Percentiles rank a stretch among this genome's conserved stretches.
Conservation (phyloP, 1,284 basidiomycete species). For the Megacollybia platyphylla region DNA sequence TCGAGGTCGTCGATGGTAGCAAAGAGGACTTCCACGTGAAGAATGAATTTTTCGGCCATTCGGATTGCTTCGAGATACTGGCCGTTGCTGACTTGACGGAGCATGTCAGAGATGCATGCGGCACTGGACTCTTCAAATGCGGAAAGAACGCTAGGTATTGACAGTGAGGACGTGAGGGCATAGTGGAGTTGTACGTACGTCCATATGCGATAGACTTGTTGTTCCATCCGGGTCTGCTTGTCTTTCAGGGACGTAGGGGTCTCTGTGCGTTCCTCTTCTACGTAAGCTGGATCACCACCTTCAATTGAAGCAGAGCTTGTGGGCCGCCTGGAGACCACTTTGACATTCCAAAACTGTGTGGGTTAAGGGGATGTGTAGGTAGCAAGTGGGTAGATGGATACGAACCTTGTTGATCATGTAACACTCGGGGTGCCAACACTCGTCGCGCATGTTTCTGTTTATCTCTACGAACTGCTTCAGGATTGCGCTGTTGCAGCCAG, state of each 20-base stretch:
- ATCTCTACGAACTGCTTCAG: slow-evolving; percentile 99
- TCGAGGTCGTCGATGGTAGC: slow-evolving; percentile 96
- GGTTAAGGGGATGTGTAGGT: slow-evolving; percentile 8
- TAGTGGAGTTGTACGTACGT: slow-evolving; percentile 40
- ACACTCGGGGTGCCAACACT: slow-evolving; percentile 99
- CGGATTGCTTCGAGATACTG: slow-evolving; percentile 94
- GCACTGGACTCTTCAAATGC: slow-evolving; percentile 98
- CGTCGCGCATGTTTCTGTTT: slow-evolving; percentile 94
- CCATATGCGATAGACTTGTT: slow-evolving; percentile 98
- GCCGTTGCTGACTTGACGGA: slow-evolving; percentile 92
- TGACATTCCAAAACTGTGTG: slow-evolving; percentile 94
- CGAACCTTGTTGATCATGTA: slow-evolving; percentile 98
- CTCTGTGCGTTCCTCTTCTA: slow-evolving; percentile 72
- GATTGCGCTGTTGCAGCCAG: slow-evolving; percentile 96
- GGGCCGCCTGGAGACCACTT: slow-evolving; percentile 73
- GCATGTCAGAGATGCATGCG: slow-evolving; percentile 99
- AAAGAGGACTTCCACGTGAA: slow-evolving; percentile 97
- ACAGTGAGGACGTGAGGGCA: slow-evolving; percentile 6
- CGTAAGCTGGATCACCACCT: slow-evolving; percentile 43
- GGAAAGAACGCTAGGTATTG: slow-evolving; percentile 63
- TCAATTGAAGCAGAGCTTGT: slow-evolving; percentile 42
- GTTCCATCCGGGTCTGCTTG: slow-evolving; percentile 91
- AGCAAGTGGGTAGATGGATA: slow-evolving; percentile 4
- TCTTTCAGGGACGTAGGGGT: slow-evolving; percentile 79
- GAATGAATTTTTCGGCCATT: slow-evolving; percentile 97